phyloP scores from a whole-genome alignment of 768 basidiomycete species.

The Macrolepiota dolichaula region DNA sequence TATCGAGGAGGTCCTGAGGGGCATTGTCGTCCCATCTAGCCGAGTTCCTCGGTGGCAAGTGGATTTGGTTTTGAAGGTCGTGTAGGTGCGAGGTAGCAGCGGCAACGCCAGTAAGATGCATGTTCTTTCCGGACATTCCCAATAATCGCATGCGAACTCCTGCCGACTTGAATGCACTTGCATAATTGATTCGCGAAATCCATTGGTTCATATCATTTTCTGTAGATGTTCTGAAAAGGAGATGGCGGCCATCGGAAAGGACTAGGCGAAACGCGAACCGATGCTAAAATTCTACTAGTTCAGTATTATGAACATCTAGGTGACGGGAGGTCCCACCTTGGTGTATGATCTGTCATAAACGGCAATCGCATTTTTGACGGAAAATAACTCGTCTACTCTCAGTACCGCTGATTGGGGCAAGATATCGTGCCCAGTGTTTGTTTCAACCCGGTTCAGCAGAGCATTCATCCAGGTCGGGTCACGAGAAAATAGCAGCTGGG shows the following conservation, averaged over 20 bases:
- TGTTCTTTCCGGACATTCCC: constrained; percentile 65
- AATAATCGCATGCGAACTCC: constrained; percentile 78
- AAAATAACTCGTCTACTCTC: constrained; percentile 83
- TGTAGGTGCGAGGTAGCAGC: constrained; percentile 83
- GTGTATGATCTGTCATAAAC: constrained; percentile 74
- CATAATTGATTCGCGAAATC: constrained; percentile 92
- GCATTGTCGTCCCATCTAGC: constrained; percentile 43
- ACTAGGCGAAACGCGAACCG: constrained; percentile 74
- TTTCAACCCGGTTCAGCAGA: constrained; percentile 14
- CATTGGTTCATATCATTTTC: constrained; percentile 82
- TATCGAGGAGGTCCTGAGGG: constrained; percentile 37
- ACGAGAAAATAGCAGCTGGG: constrained; percentile 89
- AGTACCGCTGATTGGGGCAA: constrained; percentile 42
- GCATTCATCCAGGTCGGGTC: constrained; percentile 50
- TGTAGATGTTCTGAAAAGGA: constrained; percentile 70
- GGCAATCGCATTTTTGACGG: constrained; percentile 75
- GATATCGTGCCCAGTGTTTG: constrained; percentile 26
- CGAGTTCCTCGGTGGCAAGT: constrained; percentile 21
- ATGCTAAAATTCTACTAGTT: constrained; percentile 38
- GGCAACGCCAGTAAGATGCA: constrained; percentile 78
- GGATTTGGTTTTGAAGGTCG: constrained; percentile 48
- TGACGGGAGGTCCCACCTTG: constrained; percentile 50
- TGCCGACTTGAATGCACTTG: constrained; percentile 84
- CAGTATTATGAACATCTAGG: neutral
- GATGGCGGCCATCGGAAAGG: constrained; percentile 74